Conservation (phyloP, 768 basidiomycete genomes). For the Melanogaster broomeanus region DNA sequence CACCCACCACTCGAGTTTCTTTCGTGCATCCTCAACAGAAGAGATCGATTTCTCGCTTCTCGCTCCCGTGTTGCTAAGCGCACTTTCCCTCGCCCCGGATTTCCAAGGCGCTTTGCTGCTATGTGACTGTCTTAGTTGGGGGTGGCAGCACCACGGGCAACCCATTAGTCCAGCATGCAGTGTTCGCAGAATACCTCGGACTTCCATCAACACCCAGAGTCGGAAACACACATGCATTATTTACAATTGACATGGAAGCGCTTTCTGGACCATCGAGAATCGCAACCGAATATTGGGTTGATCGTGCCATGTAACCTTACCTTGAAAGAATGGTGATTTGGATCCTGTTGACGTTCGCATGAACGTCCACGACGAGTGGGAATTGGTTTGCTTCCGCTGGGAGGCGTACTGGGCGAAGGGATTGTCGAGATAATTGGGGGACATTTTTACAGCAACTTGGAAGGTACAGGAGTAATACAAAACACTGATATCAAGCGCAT, state of each 20-base stretch:
- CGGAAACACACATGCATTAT: neutral
- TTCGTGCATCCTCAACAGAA: neutral
- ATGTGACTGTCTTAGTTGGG: conserved; percentile 29
- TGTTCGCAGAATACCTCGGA: no score
- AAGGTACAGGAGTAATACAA: no score
- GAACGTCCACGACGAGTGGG: neutral
- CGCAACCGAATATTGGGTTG: neutral
- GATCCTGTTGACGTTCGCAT: neutral
- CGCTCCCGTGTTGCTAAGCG: conserved; percentile 5
- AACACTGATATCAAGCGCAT: no score
- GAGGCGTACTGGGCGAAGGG: neutral
- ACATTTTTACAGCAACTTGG: no score
- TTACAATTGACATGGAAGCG: neutral
- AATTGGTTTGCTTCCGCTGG: neutral
- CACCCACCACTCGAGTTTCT: conserved; percentile 24
- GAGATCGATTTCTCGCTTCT: conserved; percentile 21
- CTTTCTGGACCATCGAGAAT: no score
- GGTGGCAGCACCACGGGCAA: conserved; percentile 4
- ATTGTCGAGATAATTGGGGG: neutral
- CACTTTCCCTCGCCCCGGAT: conserved; percentile 30
- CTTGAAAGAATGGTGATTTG: neutral
- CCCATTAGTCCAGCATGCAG: conserved; percentile 23
- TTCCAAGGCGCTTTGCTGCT: conserved; percentile 36
- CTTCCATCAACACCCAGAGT: no score
- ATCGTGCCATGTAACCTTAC: neutral